Evolutionary conservation across 352 stramenopile genomes (phyloP).

Genomic region (Globisporangium viniferum): DNA sequence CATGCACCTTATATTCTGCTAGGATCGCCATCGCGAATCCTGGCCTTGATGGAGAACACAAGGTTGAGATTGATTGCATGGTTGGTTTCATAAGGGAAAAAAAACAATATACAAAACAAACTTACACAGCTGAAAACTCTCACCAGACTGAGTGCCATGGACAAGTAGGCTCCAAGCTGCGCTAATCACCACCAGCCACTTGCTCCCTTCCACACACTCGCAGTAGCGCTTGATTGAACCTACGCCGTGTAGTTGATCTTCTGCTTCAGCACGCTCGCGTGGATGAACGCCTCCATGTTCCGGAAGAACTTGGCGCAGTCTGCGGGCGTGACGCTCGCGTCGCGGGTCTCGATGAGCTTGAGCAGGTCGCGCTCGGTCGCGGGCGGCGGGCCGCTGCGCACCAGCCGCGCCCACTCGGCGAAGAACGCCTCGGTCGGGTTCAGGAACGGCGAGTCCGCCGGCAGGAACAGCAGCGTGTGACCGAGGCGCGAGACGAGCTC

Average conservation of each 20-base stretch:
- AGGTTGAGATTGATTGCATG: too few relatives aligned
- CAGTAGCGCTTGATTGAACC: too few relatives aligned
- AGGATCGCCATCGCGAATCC: too few relatives aligned
- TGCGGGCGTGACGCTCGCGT: not conserved
- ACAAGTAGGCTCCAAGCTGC: too few relatives aligned
- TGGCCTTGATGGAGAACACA: too few relatives aligned
- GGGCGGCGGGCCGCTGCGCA: not conserved
- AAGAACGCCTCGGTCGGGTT: slow-evolving; percentile 2
- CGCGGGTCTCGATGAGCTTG: slow-evolving; percentile 1
- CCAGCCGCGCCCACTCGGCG: not conserved
- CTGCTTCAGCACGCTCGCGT: not conserved
- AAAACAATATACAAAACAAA: too few relatives aligned
- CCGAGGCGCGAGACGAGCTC: not conserved
- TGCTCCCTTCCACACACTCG: too few relatives aligned
- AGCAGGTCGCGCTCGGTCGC: slow-evolving; percentile 1
- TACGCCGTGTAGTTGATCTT: not conserved
- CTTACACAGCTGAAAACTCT: too few relatives aligned
- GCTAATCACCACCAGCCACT: too few relatives aligned
- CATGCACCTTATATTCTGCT: too few relatives aligned
- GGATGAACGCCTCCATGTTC: not conserved
- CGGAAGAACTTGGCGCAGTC: slow-evolving; percentile 1
- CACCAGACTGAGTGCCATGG: too few relatives aligned
- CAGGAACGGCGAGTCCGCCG: not conserved
- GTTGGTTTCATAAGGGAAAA: too few relatives aligned
- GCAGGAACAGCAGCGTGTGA: not conserved